Evolutionary conservation across 1,139 yeast species (phyloP), one percentile per base, ranked within the genome.

Genomic region (Candida labiduridarum): DNA sequence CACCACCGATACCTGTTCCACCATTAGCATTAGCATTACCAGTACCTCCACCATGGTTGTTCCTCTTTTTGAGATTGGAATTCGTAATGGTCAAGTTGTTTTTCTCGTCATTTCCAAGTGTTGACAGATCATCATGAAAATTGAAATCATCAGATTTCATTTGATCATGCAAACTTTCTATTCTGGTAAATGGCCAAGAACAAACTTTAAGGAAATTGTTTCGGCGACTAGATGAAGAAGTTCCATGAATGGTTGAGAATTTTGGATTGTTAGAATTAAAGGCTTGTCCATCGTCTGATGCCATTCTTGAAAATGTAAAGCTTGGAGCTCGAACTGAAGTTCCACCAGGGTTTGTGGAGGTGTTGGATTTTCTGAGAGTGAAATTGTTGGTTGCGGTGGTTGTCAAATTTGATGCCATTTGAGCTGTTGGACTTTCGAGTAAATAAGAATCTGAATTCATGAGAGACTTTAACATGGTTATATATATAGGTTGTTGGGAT

Each of bases 111-210:
- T 51, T 45, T 12, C 30, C 45, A 42, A 42, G 45, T 11, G 45
- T 42, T 1, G 45, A 42, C 22, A 31, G 45, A 34, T 42, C 45
- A 34, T 42, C 45, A 34, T 16, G 29, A 22, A 42, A 42, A 4
- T 42, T 38, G 19, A 29, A 19, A 5, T 18, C 35, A 9, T 30
- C 30, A n/a, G 29, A 31, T 18, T 30, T 42, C 3, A 30, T 19
- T 14, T 12, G 46, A 44, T 52, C 53, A 34, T 46, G 45, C 9
- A 46, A 40, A 22, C 46, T 47, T 39, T 53, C 56, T 31, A 49
- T 46, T 40, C 48, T 49, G 12, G 50, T 47, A 36, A 55, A 55
- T 25, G 58, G 57, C 58, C 58, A 55, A 2, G 55, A 52, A 42
- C 56, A 55, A 1, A 49, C 56, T 47, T 52, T 55, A 10, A 55